Base-by-base conservation (phyloP, 2,329 filamentous ascomycete species). In the Fusarium oligoseptatum region DNA sequence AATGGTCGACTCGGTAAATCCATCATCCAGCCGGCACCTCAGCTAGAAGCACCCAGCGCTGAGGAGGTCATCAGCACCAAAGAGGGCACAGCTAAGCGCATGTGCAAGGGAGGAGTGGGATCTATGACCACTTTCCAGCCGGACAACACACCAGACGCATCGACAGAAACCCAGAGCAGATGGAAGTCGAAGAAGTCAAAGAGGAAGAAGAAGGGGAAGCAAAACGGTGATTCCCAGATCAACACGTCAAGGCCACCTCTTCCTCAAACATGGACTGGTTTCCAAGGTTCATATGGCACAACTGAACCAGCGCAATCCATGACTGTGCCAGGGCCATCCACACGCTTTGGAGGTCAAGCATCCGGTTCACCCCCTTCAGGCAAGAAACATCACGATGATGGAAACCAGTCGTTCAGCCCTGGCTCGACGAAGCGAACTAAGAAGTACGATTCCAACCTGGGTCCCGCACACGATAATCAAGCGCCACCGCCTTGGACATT, bases 141-240 rank as follows among this genome's bases (percentile, higher is more conserved):
- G 15, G 58, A 37, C 11, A 41, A 48, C 22, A 52, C 43, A n/a
- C 24, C n/a, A 29, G 56, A 63, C 11, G 17, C n/a, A 5, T 24
- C 10, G 29, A 64, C 61, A 17, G 67, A 55, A 10, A 20, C 43
- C 22, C 73, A 69, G n/a, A 29, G 56, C 20, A 56, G 70, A 64
- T 50, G 34, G 7, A 64, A 70, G 66, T 36, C 52, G 11, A 77
- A 70, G 58, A 80, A 76, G 29, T 72, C 73, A n/a, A 65, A 70
- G 39, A 80, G 75, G 63, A 80, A 78, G 57, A 81, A 74, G 45
- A 79, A 74, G 66, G 37, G 48, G 27, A 76, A 73, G 41, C 64
- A 76, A 37, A 43, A 20, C 24, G 29, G 45, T 15, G 45, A 60
- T 6, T 22, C 52, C n/a, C 71, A 71, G n/a, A 45, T n/a, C 27